Conservation (phyloP, 2,329 filamentous ascomycete genomes). For the Cadophora sp. region DNA sequence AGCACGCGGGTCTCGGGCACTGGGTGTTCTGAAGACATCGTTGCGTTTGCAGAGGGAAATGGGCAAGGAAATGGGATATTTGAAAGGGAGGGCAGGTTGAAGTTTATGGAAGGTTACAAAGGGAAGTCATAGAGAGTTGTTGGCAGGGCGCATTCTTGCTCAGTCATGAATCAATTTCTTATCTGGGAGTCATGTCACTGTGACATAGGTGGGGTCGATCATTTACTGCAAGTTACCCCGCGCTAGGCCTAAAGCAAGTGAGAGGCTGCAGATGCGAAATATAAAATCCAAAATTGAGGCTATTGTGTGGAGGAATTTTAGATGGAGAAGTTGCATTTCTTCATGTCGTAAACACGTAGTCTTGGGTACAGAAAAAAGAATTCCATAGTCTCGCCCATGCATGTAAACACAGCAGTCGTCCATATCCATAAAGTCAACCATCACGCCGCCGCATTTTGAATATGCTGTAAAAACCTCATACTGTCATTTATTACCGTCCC, state of each 20-base stretch:
- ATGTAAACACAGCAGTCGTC: conserved; percentile 19
- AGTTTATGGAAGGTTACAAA: conserved; percentile 18
- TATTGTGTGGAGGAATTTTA: conserved; percentile 19
- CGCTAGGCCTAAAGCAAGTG: conserved; percentile 32
- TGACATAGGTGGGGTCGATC: conserved; percentile 26
- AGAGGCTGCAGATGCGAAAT: conserved; percentile 19
- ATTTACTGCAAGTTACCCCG: conserved; percentile 32
- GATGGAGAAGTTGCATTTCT: conserved; percentile 26
- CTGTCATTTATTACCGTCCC: conserved; percentile 40
- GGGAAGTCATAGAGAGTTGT: conserved; percentile 22
- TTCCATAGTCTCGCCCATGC: conserved; percentile 20
- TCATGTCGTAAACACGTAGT: conserved; percentile 29
- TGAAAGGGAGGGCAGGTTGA: neutral
- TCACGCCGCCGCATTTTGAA: conserved; percentile 42
- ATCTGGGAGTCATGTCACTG: conserved; percentile 26
- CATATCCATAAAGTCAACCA: conserved; percentile 44
- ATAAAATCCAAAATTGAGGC: conserved; percentile 1
- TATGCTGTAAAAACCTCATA: conserved; percentile 41
- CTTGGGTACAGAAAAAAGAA: conserved; percentile 21
- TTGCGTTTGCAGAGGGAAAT: conserved; percentile 6
- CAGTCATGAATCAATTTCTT: conserved; percentile 20
- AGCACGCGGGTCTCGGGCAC: conserved; percentile 73
- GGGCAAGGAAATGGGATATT: neutral
- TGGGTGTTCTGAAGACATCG: conserved; percentile 44
- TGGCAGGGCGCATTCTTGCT: conserved; percentile 8